Evolutionary conservation across 1,284 basidiomycete species (phyloP), one percentile per base, ranked within the genome.

Genomic region (Sanguinoderma infundibulare): DNA sequence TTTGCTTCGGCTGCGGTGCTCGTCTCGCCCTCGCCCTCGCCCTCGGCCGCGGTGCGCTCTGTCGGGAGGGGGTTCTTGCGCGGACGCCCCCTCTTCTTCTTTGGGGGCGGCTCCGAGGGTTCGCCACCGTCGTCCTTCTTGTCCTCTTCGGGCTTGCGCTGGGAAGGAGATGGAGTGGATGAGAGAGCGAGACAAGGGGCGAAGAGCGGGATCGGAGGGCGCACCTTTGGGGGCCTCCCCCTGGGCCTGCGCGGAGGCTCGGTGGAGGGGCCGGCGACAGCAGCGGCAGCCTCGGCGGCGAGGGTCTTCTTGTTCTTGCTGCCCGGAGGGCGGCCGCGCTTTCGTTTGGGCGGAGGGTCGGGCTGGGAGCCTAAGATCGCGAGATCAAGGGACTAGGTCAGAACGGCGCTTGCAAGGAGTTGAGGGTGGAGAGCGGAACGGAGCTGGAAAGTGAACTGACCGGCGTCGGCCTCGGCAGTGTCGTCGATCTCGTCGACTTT

Each of bases 161-260:
- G 82, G 81, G 68, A 58, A 68, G 67, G 59, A 68, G 67, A 39
- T 15, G 64, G 63, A 64, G 42, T 54, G 52, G 36, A 54, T 44
- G 44, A 42, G 53, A 40, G 34, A 44, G 50, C n/a, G 57, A 34
- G 50, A 42, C 34, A 22, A 24, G 49, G 39, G 47, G 50, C 35
- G 35, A 39, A 50, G 30, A 44, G 42, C 40, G 46, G 30, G 50
- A 46, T 17, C 40, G 17, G 46, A n/a, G 57, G 66, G 72, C 75
- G 74, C 73, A 91, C 90, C 84, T 92, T 92, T 72, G 86, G 90
- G 59, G 90, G 90, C 71, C 91, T 81, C 49, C 91, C 91, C 71
- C 91, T 83, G 59, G 80, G 81, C 78, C 84, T 85, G 67, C 28
- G 74, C 67, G 54, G 79, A 70, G 63, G 75, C 26, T 72, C 74